Percentiles rank a stretch among this genome's conserved stretches.
Evolutionary conservation across 176 grass and related monocot species (phyloP).

Genomic region (Olyra latifolia): DNA sequence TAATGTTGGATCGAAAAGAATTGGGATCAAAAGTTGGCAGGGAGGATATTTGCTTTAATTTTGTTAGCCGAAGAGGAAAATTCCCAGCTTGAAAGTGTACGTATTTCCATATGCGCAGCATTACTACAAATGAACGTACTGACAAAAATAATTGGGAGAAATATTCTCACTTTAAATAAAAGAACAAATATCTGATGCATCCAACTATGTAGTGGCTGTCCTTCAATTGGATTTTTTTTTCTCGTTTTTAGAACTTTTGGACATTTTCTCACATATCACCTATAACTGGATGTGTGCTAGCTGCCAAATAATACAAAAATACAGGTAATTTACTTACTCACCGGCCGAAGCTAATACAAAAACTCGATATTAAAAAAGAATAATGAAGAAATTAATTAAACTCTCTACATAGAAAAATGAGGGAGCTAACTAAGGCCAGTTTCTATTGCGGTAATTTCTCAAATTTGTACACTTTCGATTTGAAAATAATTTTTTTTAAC

Average conservation of each 20-base stretch:
- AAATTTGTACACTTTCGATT: too few species aligned
- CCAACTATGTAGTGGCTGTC: background rate
- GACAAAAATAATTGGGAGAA: background rate
- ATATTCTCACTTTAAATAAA: background rate
- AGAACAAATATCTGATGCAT: background rate
- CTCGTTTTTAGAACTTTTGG: background rate
- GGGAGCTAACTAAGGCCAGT: background rate
- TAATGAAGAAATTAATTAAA: background rate
- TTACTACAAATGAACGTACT: background rate
- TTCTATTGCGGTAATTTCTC: background rate
- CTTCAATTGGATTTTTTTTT: background rate
- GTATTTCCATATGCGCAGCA: background rate
- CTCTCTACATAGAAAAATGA: background rate
- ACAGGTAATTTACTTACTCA: background rate
- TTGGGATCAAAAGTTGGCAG: background rate
- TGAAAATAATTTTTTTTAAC: too few species aligned
- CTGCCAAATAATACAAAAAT: background rate
- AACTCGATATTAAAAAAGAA: too few species aligned
- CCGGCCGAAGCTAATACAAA: too few species aligned
- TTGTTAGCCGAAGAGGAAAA: constrained; percentile 4
- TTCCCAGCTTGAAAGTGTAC: background rate
- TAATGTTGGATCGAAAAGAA: background rate
- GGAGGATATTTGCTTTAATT: background rate
- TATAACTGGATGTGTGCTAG: background rate
- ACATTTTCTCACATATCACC: background rate